These are phyloP conservation scores for Prunus mume DNA, from an alignment of 306 rosid genomes.

Conservation along the genomic window DNA sequence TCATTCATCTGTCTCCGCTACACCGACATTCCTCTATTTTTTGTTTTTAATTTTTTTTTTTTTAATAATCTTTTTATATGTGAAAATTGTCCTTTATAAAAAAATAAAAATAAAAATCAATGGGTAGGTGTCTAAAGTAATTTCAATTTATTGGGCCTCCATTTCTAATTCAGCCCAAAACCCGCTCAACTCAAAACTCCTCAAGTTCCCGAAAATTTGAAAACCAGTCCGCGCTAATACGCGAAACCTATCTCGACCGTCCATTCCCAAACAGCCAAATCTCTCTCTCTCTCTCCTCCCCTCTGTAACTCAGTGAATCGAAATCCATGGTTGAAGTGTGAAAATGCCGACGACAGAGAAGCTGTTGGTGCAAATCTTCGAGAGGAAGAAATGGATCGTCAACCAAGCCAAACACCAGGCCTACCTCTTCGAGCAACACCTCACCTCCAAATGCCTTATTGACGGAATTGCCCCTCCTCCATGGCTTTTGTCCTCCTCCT, in stretches of 20 bases:
- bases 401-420: conserved; percentile 68
- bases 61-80: too few relatives aligned
- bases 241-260: neutral
- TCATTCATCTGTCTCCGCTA: too few relatives aligned
- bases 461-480: conserved; percentile 78
- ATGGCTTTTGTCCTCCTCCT: conserved; percentile 57
- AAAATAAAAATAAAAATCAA: too few relatives aligned
- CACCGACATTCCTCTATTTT: too few relatives aligned
- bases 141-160: neutral
- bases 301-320: neutral
- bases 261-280: neutral
- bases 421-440: conserved; percentile 66
- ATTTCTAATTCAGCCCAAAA: neutral
- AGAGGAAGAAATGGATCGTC: conserved; percentile 58
- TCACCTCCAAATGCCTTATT: conserved; percentile 68
- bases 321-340: conserved; percentile 21
- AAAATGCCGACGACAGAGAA: conserved; percentile 65
- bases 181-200: neutral
- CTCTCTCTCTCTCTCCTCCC: neutral
- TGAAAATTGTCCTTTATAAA: too few relatives aligned
- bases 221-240: neutral
- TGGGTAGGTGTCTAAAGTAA: too few relatives aligned
- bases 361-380: conserved; percentile 70
- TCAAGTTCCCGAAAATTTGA: neutral
- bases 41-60: too few relatives aligned